Conservation (phyloP, 2,329 filamentous ascomycete genomes). For the Botrytis aclada region DNA sequence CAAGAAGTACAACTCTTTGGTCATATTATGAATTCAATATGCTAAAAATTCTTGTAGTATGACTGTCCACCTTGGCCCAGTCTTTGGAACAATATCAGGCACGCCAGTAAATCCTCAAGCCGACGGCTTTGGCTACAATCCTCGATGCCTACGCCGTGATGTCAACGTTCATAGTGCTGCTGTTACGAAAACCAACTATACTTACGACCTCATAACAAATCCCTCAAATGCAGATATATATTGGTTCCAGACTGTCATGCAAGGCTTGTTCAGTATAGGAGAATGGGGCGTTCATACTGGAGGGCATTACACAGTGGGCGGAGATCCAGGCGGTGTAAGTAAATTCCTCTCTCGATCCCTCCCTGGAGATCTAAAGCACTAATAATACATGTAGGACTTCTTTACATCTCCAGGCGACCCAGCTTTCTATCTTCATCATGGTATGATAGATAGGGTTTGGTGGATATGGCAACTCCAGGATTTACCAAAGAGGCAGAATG, state of each 20-base stretch:
- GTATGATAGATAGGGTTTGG: slow-evolving; percentile 46
- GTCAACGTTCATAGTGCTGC: slow-evolving; percentile 41
- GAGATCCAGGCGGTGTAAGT: slow-evolving; percentile 44
- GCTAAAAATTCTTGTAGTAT: slow-evolving; percentile 26
- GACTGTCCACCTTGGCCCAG: slow-evolving; percentile 46
- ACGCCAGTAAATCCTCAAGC: slow-evolving; percentile 38
- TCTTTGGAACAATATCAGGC: slow-evolving; percentile 37
- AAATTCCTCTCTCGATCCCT: neutral
- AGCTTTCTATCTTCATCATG: slow-evolving; percentile 47
- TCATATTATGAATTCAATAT: neutral
- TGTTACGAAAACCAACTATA: slow-evolving; percentile 40
- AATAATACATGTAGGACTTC: slow-evolving; percentile 37
- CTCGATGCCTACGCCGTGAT: slow-evolving; percentile 44
- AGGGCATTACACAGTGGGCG: slow-evolving; percentile 44
- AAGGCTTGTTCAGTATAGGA: slow-evolving; percentile 37
- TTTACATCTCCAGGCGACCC: slow-evolving; percentile 45
- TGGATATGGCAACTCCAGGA: slow-evolving; percentile 49
- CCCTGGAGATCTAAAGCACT: neutral
- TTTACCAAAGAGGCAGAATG: slow-evolving; percentile 35
- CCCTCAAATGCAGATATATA: slow-evolving; percentile 38
- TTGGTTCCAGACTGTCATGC: slow-evolving; percentile 47
- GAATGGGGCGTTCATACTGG: slow-evolving; percentile 42
- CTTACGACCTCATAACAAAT: slow-evolving; percentile 40
- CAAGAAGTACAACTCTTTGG: slow-evolving; percentile 36
- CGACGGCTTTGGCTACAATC: slow-evolving; percentile 39